These are phyloP conservation scores for Hyphopichia pseudoburtonii DNA, from an alignment of 1,139 yeast genomes.

Conservation along the genomic window DNA sequence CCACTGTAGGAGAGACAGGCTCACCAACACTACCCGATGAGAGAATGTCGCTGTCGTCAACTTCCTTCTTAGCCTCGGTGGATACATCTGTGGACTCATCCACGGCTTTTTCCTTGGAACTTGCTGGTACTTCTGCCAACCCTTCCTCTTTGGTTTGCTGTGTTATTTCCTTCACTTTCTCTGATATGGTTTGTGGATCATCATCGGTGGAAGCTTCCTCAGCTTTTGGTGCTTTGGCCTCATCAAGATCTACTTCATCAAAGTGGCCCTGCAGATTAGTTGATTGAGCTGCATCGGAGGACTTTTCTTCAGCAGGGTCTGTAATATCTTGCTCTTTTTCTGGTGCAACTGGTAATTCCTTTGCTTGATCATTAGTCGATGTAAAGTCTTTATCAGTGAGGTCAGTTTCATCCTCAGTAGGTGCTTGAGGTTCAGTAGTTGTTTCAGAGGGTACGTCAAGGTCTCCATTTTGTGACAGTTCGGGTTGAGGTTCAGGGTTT, in stretches of 20 bases:
- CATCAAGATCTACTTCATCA: not conserved
- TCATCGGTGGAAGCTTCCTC: slow-evolving; percentile 5
- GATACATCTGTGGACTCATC: slow-evolving; percentile 5
- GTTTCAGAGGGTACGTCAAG: slow-evolving; percentile 6
- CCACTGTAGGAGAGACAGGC: not conserved
- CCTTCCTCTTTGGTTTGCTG: slow-evolving; percentile 3
- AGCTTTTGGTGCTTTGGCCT: slow-evolving; percentile 10
- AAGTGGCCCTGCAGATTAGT: not conserved
- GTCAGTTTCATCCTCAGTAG: slow-evolving; percentile 24
- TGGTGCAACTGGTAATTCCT: slow-evolving; percentile 8
- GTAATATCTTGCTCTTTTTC: slow-evolving; percentile 14
- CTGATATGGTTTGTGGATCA: not conserved
- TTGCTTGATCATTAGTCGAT: no score
- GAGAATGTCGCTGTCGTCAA: not conserved
- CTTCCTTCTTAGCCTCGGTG: slow-evolving; percentile 2
- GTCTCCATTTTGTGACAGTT: not conserved
- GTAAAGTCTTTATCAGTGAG: not conserved
- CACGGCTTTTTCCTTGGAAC: slow-evolving; percentile 5
- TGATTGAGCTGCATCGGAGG: no score
- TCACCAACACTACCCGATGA: not conserved
- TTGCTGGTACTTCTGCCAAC: not conserved
- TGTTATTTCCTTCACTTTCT: slow-evolving; percentile 2
- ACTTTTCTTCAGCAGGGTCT: slow-evolving; percentile 20
- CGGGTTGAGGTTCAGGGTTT: not conserved
- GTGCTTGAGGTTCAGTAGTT: slow-evolving; percentile 19